Percentiles rank a stretch among this genome's conserved stretches.
phyloP scores from a whole-genome alignment of 1,284 basidiomycete species.

The Phenoliferia sp. region DNA sequence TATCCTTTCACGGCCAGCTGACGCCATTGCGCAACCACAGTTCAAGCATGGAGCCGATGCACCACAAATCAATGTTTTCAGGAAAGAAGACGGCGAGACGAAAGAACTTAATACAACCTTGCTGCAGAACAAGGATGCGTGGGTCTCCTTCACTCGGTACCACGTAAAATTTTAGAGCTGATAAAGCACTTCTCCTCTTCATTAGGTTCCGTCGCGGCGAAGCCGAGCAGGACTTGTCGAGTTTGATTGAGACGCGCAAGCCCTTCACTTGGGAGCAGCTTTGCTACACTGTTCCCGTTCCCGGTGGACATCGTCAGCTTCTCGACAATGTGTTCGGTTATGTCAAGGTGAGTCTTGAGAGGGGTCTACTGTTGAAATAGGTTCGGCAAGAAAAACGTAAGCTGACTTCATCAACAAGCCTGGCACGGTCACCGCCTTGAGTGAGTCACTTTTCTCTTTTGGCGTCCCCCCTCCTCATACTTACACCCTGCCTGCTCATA shows the following conservation, averaged over 20 bases:
- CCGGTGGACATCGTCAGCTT: conserved; percentile 34
- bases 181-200: no score
- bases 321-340: conserved; percentile 71
- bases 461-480: no score
- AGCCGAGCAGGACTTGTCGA: conserved; percentile 32
- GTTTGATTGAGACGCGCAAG: conserved; percentile 30
- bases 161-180: no score
- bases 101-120: conserved; percentile 35
- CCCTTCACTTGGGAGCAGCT: conserved; percentile 44
- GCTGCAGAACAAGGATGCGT: conserved; percentile 30
- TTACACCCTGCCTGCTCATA: no score
- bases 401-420: no score
- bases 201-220: conserved; percentile 33
- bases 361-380: no score
- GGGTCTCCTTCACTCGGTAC: no score
- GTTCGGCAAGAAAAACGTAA: no score
- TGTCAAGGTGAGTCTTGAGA: no score
- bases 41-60: conserved; percentile 35
- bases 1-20: conserved; percentile 9
- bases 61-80: conserved; percentile 38
- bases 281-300: conserved; percentile 50
- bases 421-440: conserved; percentile 64
- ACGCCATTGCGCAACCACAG: conserved; percentile 9
- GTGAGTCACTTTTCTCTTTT: no score
- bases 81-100: conserved; percentile 37